Base-by-base conservation (phyloP, 371 early-diverging fungal genomes). In the Cokeromyces recurvatus region DNA sequence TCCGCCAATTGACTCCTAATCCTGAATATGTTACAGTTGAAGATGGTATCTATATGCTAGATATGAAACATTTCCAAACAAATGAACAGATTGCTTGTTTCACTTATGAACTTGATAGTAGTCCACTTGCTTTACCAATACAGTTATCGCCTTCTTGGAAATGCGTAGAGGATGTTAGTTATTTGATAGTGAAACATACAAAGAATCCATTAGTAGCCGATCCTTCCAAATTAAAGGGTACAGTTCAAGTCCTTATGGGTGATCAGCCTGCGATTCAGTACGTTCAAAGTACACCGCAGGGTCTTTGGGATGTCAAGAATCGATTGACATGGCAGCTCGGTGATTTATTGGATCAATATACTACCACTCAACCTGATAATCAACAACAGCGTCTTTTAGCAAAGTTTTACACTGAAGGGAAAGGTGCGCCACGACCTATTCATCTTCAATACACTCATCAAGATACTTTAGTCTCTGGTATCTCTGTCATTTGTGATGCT, bases 281-380 rank as follows among this genome's bases (percentile, higher is more conserved):
- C 15, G 54, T 54, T 0, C 54, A 54, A 32, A 54, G 54, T n/a
- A 48, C 43, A 32, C 54, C 54, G 2, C 54, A 54, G 6, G 54
- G 54, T 20, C n/a, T 14, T n/a, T 54, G 54, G 54, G 43, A 54
- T 11, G 12, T 6, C 3, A 43, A 24, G 5, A 35, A 48, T 1
- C 31, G 32, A 4, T 16, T 54, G 10, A 48, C 54, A 5, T 54
- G 54, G 54, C 16, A 47, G 10, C 3, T 48, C 2, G 2, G 16
- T n/a, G 55, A 54, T 25, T 32, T 54, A 7, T 7, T 54, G 15
- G n/a, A 42, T 7, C 51, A 51, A 15, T 51, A 51, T 31, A 15
- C 35, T 9, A n/a, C 35, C 4, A 5, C 5, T 8, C 8, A 11
- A 5, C 5, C 29, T 8, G 15, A 25, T 12, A 15, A 25, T 27